Conservation (phyloP, 2,329 filamentous ascomycete genomes). For the Hypocreales sp. region DNA sequence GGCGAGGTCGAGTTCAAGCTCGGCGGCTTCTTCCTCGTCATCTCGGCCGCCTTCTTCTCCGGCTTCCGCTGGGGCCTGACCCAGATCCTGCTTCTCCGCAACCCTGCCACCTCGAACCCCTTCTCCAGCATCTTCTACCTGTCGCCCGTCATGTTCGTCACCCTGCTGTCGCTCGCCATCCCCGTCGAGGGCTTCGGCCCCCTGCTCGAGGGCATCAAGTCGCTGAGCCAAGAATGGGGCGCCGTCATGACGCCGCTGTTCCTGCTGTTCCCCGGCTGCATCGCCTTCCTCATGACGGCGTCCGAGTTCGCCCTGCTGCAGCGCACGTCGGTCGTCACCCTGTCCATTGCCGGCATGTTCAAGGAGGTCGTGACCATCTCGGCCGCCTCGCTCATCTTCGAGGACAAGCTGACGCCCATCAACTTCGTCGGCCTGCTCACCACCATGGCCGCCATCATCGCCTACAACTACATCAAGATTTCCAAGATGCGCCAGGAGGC, state of each 20-base stretch:
- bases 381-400: conserved; percentile 74
- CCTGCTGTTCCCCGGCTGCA: conserved; percentile 73
- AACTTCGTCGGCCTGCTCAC: conserved; percentile 80
- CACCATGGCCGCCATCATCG: conserved; percentile 71
- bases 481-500: conserved; percentile 74
- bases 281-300: conserved; percentile 93
- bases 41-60: conserved; percentile 85
- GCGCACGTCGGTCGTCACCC: conserved; percentile 86
- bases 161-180: conserved; percentile 64
- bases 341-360: conserved; percentile 95
- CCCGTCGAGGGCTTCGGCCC: conserved; percentile 67
- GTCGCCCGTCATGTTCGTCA: conserved; percentile 90
- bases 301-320: conserved; percentile 92
- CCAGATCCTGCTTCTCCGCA: conserved; percentile 84
- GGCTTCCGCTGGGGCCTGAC: conserved; percentile 98
- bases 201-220: conserved; percentile 49
- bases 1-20: conserved; percentile 83
- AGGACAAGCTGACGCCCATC: conserved; percentile 73
- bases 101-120: conserved; percentile 88
- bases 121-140: conserved; percentile 96
- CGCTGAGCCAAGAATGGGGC: conserved; percentile 54
- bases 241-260: conserved; percentile 49
- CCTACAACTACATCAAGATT: conserved; percentile 94
- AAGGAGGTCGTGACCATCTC: conserved; percentile 96
- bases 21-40: conserved; percentile 80